Conservation (phyloP, 805 yeast genomes). For the Yamadazyma sp. region DNA sequence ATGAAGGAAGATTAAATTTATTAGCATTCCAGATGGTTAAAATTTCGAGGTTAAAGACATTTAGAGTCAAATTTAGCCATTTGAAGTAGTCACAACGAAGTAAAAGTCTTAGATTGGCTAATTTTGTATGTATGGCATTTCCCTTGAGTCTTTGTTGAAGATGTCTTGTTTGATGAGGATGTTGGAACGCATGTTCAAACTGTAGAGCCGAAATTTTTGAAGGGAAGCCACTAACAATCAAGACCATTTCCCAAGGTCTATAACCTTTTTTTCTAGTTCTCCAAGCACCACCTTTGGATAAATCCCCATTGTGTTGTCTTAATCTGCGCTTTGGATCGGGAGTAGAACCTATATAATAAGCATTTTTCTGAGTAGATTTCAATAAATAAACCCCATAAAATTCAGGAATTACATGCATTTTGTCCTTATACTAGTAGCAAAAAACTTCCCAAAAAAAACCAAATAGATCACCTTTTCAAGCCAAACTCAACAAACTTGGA, state of each 20-base stretch:
- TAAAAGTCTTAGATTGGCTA: conserved; percentile 48
- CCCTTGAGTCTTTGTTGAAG: conserved; percentile 43
- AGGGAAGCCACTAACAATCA: conserved; percentile 69
- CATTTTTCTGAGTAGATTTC: conserved; percentile 53
- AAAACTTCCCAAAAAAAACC: too few species aligned
- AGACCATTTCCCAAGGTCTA: conserved; percentile 73
- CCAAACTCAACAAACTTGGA: too few species aligned
- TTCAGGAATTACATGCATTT: conserved; percentile 9
- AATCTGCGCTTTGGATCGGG: conserved; percentile 68
- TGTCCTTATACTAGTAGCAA: too few species aligned
- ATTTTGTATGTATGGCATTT: conserved; percentile 39
- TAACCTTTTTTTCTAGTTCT: conserved; percentile 54
- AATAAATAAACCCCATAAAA: conserved; percentile 74
- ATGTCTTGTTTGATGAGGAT: conserved; percentile 62
- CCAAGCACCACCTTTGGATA: conserved; percentile 59
- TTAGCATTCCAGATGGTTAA: conserved; percentile 34
- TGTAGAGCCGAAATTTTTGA: conserved; percentile 64
- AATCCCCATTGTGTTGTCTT: conserved; percentile 76
- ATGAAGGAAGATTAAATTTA: conserved; percentile 21
- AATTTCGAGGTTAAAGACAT: conserved; percentile 37
- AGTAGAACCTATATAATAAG: conserved; percentile 79
- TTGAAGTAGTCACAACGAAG: conserved; percentile 42
- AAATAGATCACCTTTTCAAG: too few species aligned
- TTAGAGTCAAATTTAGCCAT: conserved; percentile 43
- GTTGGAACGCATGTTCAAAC: conserved; percentile 87